Conservation (phyloP, 2,329 filamentous ascomycete species). For the Stenocarpella maydis region DNA sequence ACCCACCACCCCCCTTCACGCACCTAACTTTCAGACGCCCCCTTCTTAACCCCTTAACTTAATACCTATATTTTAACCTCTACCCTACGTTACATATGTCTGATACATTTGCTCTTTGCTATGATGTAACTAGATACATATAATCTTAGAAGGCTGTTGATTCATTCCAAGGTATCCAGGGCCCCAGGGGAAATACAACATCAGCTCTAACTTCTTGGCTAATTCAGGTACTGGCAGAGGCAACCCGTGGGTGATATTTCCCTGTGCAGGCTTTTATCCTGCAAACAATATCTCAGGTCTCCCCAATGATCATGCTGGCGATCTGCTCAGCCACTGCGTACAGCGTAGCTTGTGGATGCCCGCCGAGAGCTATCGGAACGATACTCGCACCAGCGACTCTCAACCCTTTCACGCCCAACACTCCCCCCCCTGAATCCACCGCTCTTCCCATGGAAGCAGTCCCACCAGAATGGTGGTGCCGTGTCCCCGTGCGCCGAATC, state of each 20-base stretch:
- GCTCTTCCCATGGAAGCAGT: constrained; percentile 23
- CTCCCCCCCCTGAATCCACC: constrained; percentile 19
- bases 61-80: no score
- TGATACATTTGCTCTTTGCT: no score
- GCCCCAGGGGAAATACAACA: background rate
- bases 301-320: constrained; percentile 57
- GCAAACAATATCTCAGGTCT: background rate
- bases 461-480: constrained; percentile 28
- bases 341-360: constrained; percentile 58
- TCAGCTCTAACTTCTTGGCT: background rate
- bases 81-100: no score
- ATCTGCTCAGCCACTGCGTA: constrained; percentile 68
- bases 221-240: background rate
- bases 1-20: no score
- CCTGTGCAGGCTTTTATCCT: background rate
- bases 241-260: background rate
- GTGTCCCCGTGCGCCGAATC: constrained; percentile 38
- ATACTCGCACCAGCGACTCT: constrained; percentile 37
- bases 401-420: constrained; percentile 37
- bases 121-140: no score
- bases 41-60: no score
- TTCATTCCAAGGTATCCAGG: background rate
- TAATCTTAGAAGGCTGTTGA: no score
- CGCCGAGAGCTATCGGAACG: constrained; percentile 45
- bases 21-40: no score